phyloP scores from a whole-genome alignment of 2,329 filamentous ascomycete genomes.

The Cladosporium velox region DNA sequence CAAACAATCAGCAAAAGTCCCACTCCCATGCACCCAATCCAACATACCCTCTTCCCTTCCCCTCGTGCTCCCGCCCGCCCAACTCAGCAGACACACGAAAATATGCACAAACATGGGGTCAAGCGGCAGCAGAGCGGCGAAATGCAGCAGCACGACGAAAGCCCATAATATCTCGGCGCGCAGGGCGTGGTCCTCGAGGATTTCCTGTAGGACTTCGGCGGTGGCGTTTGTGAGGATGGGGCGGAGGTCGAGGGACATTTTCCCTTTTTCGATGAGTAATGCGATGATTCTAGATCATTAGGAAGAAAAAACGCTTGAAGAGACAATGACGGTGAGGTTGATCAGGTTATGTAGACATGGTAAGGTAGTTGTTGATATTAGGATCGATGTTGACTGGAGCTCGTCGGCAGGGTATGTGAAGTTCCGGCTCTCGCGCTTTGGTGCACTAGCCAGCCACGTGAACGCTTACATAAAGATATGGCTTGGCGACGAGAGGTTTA shows the following conservation, averaged over 20 bases:
- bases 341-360: background rate
- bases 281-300: background rate
- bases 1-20: slow-evolving; percentile 10
- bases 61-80: slow-evolving; percentile 1
- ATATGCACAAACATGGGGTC: slow-evolving; percentile 28
- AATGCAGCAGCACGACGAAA: slow-evolving; percentile 29
- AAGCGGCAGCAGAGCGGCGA: slow-evolving; percentile 25
- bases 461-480: background rate
- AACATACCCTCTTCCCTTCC: slow-evolving; percentile 1
- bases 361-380: background rate
- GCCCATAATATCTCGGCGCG: slow-evolving; percentile 26
- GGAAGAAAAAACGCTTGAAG: no score
- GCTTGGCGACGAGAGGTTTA: background rate
- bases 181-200: slow-evolving; percentile 16
- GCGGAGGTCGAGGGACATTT: slow-evolving; percentile 20
- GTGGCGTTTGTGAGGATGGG: slow-evolving; percentile 13
- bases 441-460: background rate
- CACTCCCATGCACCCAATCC: slow-evolving; percentile 9
- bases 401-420: background rate
- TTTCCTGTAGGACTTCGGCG: background rate
- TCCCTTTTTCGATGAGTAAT: background rate
- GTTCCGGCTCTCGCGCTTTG: background rate
- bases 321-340: no score
- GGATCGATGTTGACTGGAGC: background rate
- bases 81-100: slow-evolving; percentile 23